Percentiles rank a stretch among this genome's conserved stretches.
Evolutionary conservation across 352 stramenopile genomes (phyloP).

Genomic region (Discostella stelligera): DNA sequence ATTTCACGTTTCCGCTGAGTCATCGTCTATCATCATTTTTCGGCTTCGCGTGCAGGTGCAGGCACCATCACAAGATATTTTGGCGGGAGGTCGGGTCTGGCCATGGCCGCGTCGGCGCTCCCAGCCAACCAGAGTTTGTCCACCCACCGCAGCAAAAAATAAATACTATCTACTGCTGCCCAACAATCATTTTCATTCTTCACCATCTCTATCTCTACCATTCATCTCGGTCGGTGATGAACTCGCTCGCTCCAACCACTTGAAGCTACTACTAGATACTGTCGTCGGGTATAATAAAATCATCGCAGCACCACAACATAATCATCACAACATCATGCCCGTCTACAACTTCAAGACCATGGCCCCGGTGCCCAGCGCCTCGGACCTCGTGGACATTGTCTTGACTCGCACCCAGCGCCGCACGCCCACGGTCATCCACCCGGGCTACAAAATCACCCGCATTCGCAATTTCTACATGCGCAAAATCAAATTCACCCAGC

Average conservation of each 20-base stretch:
- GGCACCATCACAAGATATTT: too few species aligned
- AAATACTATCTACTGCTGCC: too few species aligned
- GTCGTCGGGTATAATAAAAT: too few species aligned
- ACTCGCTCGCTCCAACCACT: too few species aligned
- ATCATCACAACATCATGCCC: slow-evolving; percentile 87
- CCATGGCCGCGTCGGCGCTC: not conserved
- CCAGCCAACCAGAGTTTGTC: not conserved
- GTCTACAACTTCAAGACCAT: slow-evolving; percentile 99
- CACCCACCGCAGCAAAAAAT: too few species aligned
- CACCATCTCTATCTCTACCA: too few species aligned
- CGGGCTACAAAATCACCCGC: slow-evolving; percentile 95
- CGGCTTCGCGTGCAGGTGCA: too few species aligned
- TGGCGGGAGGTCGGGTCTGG: not conserved
- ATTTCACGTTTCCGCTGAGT: too few species aligned
- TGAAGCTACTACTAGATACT: too few species aligned
- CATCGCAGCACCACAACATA: not conserved
- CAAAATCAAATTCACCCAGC: slow-evolving; percentile 99
- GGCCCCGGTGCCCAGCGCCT: slow-evolving; percentile 92
- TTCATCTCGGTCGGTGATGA: too few species aligned
- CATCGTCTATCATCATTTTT: too few species aligned
- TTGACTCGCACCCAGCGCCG: slow-evolving; percentile 98
- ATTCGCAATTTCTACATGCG: slow-evolving; percentile 98
- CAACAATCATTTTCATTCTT: too few species aligned
- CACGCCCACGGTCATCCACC: slow-evolving; percentile 99
- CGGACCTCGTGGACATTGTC: slow-evolving; percentile 99